Percentiles rank a stretch among this genome's conserved stretches.
Evolutionary conservation across 108 stramenopile genomes (phyloP).

Genomic region (Asterionellopsis glacialis): DNA sequence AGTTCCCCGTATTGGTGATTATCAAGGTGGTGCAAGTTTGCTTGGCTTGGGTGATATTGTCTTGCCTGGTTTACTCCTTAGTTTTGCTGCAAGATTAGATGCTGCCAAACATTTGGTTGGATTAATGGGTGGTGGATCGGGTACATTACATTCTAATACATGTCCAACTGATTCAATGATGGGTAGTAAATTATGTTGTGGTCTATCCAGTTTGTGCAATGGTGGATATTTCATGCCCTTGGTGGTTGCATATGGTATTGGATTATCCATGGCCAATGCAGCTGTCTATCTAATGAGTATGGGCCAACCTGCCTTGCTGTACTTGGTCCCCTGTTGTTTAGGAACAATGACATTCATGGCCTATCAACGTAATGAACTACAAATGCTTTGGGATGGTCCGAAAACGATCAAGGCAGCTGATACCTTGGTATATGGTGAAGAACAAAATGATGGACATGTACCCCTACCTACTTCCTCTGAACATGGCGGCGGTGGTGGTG

Average conservation of each 20-base stretch:
- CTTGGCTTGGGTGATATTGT: conserved; percentile 92
- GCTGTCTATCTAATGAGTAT: conserved; percentile 82
- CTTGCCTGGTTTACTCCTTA: conserved; percentile 76
- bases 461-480: too few species aligned
- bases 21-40: conserved; percentile 74
- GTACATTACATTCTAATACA: conserved; percentile 17
- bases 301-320: conserved; percentile 91
- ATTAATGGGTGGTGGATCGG: conserved; percentile 19
- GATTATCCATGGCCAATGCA: conserved; percentile 81
- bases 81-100: conserved; percentile 78
- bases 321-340: conserved; percentile 87
- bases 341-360: conserved; percentile 72
- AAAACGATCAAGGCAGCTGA: conserved; percentile 60
- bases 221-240: conserved; percentile 76
- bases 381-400: conserved; percentile 72
- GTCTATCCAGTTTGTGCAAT: conserved; percentile 8
- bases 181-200: conserved; percentile 13
- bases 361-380: conserved; percentile 49
- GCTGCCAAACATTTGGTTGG: conserved; percentile 50
- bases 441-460: neutral
- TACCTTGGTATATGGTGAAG: conserved; percentile 38
- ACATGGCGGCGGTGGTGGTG: too few species aligned
- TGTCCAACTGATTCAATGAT: conserved; percentile 13
- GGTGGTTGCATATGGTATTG: conserved; percentile 81
- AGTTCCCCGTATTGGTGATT: conserved; percentile 68